These are phyloP conservation scores for Coccomyxa subellipsoidea DNA, from an alignment of 163 green algal genomes.

Conservation along the genomic window DNA sequence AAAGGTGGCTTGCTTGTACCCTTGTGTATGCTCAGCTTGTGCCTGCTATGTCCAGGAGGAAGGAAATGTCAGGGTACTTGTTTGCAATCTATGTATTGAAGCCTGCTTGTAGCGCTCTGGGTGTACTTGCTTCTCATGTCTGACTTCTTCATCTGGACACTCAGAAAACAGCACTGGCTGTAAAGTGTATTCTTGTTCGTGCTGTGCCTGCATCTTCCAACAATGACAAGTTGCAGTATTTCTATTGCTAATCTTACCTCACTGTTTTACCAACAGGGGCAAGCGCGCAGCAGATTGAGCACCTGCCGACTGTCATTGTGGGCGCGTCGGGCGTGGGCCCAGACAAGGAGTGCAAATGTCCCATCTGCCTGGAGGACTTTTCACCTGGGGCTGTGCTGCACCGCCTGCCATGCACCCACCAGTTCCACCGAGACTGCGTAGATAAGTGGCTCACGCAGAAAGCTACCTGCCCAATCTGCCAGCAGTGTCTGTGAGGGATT, in stretches of 20 bases:
- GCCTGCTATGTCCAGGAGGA: too few relatives aligned
- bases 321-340: not conserved
- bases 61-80: too few relatives aligned
- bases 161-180: too few relatives aligned
- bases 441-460: slow-evolving; percentile 47
- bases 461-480: slow-evolving; percentile 46
- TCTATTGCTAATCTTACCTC: too few relatives aligned
- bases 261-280: slow-evolving; percentile 40
- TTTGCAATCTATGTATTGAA: too few relatives aligned
- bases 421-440: slow-evolving; percentile 41
- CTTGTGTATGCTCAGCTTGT: not conserved
- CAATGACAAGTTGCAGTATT: too few relatives aligned
- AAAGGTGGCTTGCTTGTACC: slow-evolving; percentile 23
- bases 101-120: too few relatives aligned
- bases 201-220: too few relatives aligned
- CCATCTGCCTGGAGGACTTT: slow-evolving; percentile 53
- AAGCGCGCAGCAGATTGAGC: slow-evolving; percentile 27
- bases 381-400: slow-evolving; percentile 29
- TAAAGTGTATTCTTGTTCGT: too few relatives aligned
- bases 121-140: too few relatives aligned
- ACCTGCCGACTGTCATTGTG: slow-evolving; percentile 33
- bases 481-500: not conserved
- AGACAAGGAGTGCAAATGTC: slow-evolving; percentile 26
- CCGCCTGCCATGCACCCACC: slow-evolving; percentile 43
- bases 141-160: too few relatives aligned